Base-by-base conservation (phyloP, 148 eudicot genomes). In the Vaccinium macrocarpon region DNA sequence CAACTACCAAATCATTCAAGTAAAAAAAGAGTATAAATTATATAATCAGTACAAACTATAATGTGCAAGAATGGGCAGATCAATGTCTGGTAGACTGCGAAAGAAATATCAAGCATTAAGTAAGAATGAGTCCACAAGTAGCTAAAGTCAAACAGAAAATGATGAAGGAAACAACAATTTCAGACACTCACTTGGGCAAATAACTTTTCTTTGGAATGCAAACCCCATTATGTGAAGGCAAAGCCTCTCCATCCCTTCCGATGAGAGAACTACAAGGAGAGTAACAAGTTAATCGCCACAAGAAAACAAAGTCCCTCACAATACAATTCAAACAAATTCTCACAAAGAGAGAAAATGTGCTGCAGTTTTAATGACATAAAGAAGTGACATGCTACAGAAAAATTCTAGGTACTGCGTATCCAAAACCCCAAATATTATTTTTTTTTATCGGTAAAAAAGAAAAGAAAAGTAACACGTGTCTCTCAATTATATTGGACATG, bases 121-220 rank as follows among this genome's bases (percentile, higher is more conserved):
- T 23, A 68, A 38, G 14, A 62, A 42, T 56, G 61, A 62, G 25
- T 13, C 19, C 12, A 51, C 51, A 29, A 50, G 13, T 25, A 70
- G 19, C 18, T n/a, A 49, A 49, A 21, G 73, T 3, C 8, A 18
- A n/a, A 64, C 59, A 50, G 70, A n/a, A 72, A 42, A 77, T 55
- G 29, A 64, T 52, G 14, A 64, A 53, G 32, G 51, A 21, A 72
- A 78, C 48, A 66, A 86, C 14, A 19, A 48, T 25, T 19, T 46
- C 53, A 76, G 82, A 79, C 64, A 88, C 98, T 91, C 87, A 96
- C 99, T 79, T 82, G 51, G 99, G 98, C 85, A 96, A 88, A 88
- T 90, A 94, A 82, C 90, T 90, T 86, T 84, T 84, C 53, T 38
- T 87, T 25, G 80, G 80, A 55, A 81, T 86, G 83, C 52, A 77